phyloP scores from a whole-genome alignment of 2,329 filamentous ascomycete genomes.

The Aureobasidium namibiae region DNA sequence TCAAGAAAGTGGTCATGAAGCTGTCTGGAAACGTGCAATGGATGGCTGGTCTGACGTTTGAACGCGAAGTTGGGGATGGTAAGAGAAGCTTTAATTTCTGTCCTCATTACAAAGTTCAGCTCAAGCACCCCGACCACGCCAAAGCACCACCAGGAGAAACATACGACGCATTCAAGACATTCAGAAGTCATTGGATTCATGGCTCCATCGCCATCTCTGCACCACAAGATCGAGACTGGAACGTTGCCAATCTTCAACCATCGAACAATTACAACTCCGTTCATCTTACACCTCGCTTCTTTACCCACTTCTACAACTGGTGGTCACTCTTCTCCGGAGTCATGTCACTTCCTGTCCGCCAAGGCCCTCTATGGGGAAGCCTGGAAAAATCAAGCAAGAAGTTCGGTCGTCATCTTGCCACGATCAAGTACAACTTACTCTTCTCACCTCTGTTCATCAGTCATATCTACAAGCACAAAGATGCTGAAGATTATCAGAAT shows the following conservation, averaged over 20 bases:
- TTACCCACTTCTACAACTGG: conserved; percentile 97
- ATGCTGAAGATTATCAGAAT: conserved; percentile 75
- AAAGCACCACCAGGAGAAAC: conserved; percentile 44
- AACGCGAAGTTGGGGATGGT: conserved; percentile 66
- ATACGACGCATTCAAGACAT: conserved; percentile 95
- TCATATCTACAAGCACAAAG: conserved; percentile 98
- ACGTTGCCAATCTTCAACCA: conserved; percentile 61
- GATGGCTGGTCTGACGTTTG: conserved; percentile 86
- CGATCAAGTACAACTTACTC: conserved; percentile 93
- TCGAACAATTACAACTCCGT: conserved; percentile 94
- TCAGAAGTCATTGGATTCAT: conserved; percentile 93
- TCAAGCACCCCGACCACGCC: conserved; percentile 72
- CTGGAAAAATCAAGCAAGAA: conserved; percentile 97
- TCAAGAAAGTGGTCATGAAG: conserved; percentile 99
- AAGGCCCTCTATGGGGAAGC: conserved; percentile 84
- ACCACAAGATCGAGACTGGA: conserved; percentile 80
- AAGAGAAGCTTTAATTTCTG: conserved; percentile 78
- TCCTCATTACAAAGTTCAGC: conserved; percentile 83
- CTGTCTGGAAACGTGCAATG: conserved; percentile 92
- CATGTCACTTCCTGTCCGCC: conserved; percentile 88
- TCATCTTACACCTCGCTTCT: conserved; percentile 89
- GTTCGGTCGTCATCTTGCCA: conserved; percentile 92
- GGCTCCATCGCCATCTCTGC: conserved; percentile 86
- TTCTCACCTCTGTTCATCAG: conserved; percentile 89
- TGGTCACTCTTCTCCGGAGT: conserved; percentile 94